Conservation (phyloP, 805 yeast genomes). For the Sporopachydermia lactativora region DNA sequence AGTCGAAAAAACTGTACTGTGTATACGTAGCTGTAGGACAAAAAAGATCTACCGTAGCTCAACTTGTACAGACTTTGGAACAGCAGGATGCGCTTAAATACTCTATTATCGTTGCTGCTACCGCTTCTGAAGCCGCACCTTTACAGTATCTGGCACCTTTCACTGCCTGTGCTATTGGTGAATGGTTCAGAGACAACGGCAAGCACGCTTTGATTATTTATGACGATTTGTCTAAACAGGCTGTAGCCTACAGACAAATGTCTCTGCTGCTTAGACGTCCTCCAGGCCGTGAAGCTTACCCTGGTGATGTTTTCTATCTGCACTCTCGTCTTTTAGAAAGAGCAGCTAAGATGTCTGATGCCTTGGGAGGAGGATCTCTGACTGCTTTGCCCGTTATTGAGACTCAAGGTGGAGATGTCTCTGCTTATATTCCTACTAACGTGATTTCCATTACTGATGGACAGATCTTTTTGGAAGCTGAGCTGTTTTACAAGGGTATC, state of each 20-base stretch:
- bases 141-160: conserved; percentile 99
- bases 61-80: conserved; percentile 97
- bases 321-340: conserved; percentile 92
- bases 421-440: conserved; percentile 95
- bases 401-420: conserved; percentile 99
- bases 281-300: conserved; percentile 95
- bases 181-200: conserved; percentile 99
- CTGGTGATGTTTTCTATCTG: conserved; percentile 93
- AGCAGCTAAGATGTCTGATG: conserved; percentile 93
- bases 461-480: conserved; percentile 98
- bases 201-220: conserved; percentile 92
- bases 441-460: conserved; percentile 97
- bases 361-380: conserved; percentile 84
- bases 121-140: conserved; percentile 99
- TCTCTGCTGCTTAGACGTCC: conserved; percentile 95
- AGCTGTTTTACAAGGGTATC: conserved; percentile 99
- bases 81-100: conserved; percentile 96
- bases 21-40: conserved; percentile 99
- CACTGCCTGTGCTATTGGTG: conserved; percentile 99
- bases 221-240: conserved; percentile 98
- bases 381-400: conserved; percentile 94
- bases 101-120: conserved; percentile 97
- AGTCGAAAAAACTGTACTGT: conserved; percentile 97
- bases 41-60: conserved; percentile 99
- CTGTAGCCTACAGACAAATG: conserved; percentile 99